phyloP scores from a whole-genome alignment of 495 filamentous ascomycete species.

The Daldinia caldariorum region DNA sequence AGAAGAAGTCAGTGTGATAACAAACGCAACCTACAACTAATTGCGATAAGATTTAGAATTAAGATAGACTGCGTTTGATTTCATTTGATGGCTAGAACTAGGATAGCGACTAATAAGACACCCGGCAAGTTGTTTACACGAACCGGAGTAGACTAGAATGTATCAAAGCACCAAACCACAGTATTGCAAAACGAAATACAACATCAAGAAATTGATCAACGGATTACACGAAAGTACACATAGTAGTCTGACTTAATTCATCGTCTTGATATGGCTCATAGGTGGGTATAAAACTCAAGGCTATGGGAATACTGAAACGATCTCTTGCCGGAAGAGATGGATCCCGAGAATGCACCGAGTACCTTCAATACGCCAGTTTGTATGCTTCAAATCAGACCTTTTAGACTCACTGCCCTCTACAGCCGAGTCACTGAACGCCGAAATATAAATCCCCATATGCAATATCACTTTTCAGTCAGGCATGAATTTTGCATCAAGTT shows the following conservation, averaged over 20 bases:
- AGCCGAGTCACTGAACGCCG: conserved; percentile 23
- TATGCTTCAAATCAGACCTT: conserved; percentile 26
- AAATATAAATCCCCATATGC: conserved; percentile 31
- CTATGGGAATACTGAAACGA: conserved; percentile 19
- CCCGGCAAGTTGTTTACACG: neutral
- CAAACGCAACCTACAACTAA: neutral
- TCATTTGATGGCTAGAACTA: neutral
- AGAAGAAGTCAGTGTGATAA: neutral
- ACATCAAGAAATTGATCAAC: neutral
- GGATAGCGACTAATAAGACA: neutral
- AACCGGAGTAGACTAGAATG: neutral
- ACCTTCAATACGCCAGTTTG: conserved; percentile 28
- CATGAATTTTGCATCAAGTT: conserved; percentile 14
- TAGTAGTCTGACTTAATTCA: conserved; percentile 21
- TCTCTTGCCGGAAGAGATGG: conserved; percentile 44
- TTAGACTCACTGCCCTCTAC: conserved; percentile 10
- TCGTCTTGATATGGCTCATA: conserved; percentile 31
- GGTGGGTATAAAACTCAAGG: conserved; percentile 26
- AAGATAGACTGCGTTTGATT: neutral
- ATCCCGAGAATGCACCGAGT: conserved; percentile 32
- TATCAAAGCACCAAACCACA: neutral
- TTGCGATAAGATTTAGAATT: neutral
- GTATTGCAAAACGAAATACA: neutral
- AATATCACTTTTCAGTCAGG: conserved; percentile 33
- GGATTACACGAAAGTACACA: neutral